phyloP scores from a whole-genome alignment of 495 filamentous ascomycete genomes.

The Tuber magnatum region DNA sequence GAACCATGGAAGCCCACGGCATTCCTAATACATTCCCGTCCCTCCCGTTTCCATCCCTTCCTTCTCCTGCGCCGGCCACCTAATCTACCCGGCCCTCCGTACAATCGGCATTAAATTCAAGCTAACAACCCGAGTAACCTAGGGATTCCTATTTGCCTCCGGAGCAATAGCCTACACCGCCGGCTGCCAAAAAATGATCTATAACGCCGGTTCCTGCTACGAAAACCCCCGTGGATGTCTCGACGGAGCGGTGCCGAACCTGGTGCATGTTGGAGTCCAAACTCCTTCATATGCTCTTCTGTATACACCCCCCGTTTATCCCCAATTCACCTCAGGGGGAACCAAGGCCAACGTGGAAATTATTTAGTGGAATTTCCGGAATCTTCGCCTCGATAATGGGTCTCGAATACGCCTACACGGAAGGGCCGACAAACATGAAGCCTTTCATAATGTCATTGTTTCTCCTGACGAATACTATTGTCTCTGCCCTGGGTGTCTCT shows the following conservation, averaged over 20 bases:
- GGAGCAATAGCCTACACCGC: constrained; percentile 59
- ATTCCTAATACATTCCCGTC: constrained; percentile 47
- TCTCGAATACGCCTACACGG: constrained; percentile 65
- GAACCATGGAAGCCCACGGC: constrained; percentile 60
- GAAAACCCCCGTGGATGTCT: constrained; percentile 41
- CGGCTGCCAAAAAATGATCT: constrained; percentile 49
- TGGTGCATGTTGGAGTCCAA: constrained; percentile 41
- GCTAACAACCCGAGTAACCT: constrained; percentile 65
- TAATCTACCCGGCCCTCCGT: constrained; percentile 63
- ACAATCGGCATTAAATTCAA: constrained; percentile 58
- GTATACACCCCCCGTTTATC: constrained; percentile 37
- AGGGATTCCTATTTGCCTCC: constrained; percentile 57
- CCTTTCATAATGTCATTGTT: constrained; percentile 61
- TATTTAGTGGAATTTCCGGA: constrained; percentile 55
- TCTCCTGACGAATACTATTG: constrained; percentile 55
- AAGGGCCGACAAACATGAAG: constrained; percentile 62
- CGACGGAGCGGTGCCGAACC: constrained; percentile 14
- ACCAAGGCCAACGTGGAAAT: neutral
- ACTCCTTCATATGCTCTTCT: constrained; percentile 53
- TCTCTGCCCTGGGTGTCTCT: constrained; percentile 55
- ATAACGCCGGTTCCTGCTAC: constrained; percentile 49
- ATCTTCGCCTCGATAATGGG: constrained; percentile 64
- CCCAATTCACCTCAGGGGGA: neutral
- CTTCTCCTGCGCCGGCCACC: constrained; percentile 16
- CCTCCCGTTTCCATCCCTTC: neutral